A percentile compares a stretch with the other conserved stretches of the same genome.
These are phyloP conservation scores for Blastobotrys muscicola DNA, from an alignment of 805 yeast genomes.

Conservation along the genomic window DNA sequence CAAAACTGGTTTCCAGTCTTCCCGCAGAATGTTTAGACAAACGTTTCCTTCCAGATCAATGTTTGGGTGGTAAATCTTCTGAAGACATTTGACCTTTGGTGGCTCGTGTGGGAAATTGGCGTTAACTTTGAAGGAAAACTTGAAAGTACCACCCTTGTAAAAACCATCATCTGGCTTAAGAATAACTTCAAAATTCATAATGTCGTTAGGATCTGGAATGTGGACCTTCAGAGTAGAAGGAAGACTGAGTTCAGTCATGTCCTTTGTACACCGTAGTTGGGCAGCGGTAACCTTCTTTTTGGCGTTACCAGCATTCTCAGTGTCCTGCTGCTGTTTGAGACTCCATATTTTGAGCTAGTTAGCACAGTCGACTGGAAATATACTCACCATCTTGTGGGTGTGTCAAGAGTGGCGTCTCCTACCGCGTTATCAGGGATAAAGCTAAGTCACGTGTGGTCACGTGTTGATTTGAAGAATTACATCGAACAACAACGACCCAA, in stretches of 20 bases:
- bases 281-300: conserved; percentile 45
- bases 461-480: too few relatives aligned
- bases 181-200: conserved; percentile 50
- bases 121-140: conserved; percentile 55
- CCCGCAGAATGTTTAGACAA: conserved; percentile 82
- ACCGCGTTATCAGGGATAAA: too few relatives aligned
- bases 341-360: conserved; percentile 48
- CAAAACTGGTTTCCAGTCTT: conserved; percentile 94
- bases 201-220: conserved; percentile 44
- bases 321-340: conserved; percentile 47
- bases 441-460: too few relatives aligned
- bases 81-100: conserved; percentile 65
- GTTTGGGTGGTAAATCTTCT: conserved; percentile 85
- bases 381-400: not conserved
- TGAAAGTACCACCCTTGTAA: conserved; percentile 60
- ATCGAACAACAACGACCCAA: too few relatives aligned
- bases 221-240: conserved; percentile 47
- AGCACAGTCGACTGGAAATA: not conserved
- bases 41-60: conserved; percentile 86
- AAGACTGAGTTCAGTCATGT: conserved; percentile 57
- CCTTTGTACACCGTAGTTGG: conserved; percentile 63
- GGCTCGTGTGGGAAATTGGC: conserved; percentile 85
- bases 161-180: conserved; percentile 65
- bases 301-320: conserved; percentile 23
- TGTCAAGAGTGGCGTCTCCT: not conserved